Evolutionary conservation across 192 early-diverging fungal species (phyloP), one percentile per base, ranked within the genome.

Genomic region (Coemansia sp.): DNA sequence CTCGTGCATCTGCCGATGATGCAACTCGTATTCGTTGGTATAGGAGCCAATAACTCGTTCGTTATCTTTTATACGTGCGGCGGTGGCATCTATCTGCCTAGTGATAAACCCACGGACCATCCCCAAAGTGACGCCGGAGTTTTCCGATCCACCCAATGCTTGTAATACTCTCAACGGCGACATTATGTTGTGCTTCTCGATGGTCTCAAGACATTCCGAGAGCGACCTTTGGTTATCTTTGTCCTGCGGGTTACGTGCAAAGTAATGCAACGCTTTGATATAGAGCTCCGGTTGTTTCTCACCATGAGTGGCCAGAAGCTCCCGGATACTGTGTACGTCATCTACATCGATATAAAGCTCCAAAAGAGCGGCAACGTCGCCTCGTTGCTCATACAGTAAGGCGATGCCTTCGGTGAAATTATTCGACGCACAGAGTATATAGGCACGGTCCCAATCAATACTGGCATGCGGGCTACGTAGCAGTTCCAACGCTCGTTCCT

Each of bases 141-240:
- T 56, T 10, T 74, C 80, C 2, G 71, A 71, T 28, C 75, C 69
- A 14, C 75, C 80, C 12, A 99, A 80, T 1, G 94, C 88, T 62
- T 98, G 93, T 1, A 99, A 72, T 7, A 99, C 93, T 60, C 97
- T 89, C 48, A 99, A 75, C 36, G 93, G 94, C 28, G 94, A 91
- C 68, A 99, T 74, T 10, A 99, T 75, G 56, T 92, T 91, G 62
- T 89, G 85, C 48, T 84, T 79, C 60, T 99, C 96, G 65, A 99
- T 96, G 16, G 90, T 88, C 58, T 86, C 83, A 56, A 99, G 74
- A 1, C 94, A 87, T 71, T 85, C 87, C 17, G 75, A 20, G 3
- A 89, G 59, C 59, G 89, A 60, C 50, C 90, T 85, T 12, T 78
- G 63, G 32, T 83, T 88, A 10, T 87, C 87, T 29, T 80, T 75